These are phyloP conservation scores for Diutina siamensis DNA, from an alignment of 1,139 yeast species.

Conservation along the genomic window DNA sequence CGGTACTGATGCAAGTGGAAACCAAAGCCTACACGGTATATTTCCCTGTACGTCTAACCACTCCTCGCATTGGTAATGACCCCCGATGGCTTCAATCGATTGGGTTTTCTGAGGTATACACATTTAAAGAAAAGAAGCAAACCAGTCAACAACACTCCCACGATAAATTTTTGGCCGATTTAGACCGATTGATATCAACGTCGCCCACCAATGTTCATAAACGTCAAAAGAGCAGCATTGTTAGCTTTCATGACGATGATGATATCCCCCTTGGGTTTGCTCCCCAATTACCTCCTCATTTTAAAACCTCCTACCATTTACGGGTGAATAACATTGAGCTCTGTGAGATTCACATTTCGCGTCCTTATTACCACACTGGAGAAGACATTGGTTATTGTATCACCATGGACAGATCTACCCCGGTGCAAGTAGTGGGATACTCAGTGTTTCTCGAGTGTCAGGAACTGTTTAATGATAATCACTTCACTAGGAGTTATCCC, in stretches of 20 bases:
- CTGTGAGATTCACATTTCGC: not conserved
- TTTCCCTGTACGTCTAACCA: not conserved
- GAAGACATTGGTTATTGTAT: not conserved
- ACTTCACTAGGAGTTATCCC: not conserved
- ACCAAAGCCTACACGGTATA: not conserved
- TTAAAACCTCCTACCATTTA: constrained; percentile 1
- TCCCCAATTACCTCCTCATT: not conserved
- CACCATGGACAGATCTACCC: not conserved
- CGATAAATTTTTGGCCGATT: not conserved
- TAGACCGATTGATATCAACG: not conserved
- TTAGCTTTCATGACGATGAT: not conserved
- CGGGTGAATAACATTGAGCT: not conserved
- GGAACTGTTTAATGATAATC: not conserved
- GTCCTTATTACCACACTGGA: constrained; percentile 2
- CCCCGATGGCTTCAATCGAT: constrained; percentile 2
- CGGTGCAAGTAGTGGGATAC: not conserved
- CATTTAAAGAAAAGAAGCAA: not conserved
- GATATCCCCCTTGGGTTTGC: constrained; percentile 1
- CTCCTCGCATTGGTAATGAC: not conserved
- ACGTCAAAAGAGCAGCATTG: not conserved
- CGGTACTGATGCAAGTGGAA: not conserved
- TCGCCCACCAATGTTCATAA: not conserved
- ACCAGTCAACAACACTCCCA: not conserved
- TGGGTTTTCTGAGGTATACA: not conserved
- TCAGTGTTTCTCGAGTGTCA: not conserved